phyloP scores from a whole-genome alignment of 306 rosid species.

The Pyrus communis region DNA sequence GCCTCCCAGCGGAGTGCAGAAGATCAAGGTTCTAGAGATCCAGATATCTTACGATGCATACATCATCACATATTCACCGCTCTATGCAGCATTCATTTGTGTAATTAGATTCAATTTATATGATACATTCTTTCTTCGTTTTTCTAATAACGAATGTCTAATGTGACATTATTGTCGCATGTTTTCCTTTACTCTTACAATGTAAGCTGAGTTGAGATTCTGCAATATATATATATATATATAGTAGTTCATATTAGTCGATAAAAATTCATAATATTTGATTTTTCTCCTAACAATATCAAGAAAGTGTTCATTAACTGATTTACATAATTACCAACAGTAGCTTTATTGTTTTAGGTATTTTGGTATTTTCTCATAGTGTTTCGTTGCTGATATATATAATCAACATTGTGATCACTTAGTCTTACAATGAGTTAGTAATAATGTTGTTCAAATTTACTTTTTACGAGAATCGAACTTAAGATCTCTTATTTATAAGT shows the following conservation, averaged over 20 bases:
- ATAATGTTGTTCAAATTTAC: too few species aligned
- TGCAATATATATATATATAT: too few species aligned
- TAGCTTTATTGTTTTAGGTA: not conserved
- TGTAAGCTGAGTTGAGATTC: not conserved
- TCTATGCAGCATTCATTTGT: not conserved
- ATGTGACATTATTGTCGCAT: not conserved
- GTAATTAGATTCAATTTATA: not conserved
- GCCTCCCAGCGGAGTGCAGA: conserved; percentile 40
- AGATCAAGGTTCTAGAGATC: conserved; percentile 9
- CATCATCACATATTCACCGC: not conserved
- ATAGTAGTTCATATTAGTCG: not conserved
- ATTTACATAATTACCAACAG: not conserved
- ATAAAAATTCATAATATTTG: not conserved
- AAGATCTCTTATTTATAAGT: fast-evolving
- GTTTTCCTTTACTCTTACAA: not conserved
- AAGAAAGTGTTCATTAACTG: not conserved
- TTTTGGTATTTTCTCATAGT: not conserved
- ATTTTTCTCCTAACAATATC: not conserved
- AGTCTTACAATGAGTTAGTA: fast-evolving
- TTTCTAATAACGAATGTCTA: not conserved
- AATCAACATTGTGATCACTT: too few species aligned
- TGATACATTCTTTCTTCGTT: not conserved
- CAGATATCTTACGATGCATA: not conserved
- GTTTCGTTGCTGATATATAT: not conserved
- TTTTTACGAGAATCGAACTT: fast-evolving